Conservation (phyloP, 805 yeast species). For the Myxozyma melibiosi region DNA sequence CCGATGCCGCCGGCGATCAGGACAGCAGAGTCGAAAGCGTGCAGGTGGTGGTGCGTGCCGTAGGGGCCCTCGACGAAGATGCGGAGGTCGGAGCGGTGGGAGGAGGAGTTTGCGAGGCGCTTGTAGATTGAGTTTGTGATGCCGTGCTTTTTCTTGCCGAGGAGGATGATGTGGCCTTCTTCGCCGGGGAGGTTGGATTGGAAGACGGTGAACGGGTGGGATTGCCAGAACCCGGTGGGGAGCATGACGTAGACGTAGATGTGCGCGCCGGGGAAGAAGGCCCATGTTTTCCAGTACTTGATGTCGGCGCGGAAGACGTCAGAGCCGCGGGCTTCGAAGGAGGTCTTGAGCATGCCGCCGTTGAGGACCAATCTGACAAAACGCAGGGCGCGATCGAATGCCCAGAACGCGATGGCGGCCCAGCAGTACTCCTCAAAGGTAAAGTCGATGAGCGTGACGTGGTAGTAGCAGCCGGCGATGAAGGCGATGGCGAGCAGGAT, state of each 20-base stretch:
- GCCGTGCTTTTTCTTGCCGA: slow-evolving; percentile 4
- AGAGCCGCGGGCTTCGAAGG: slow-evolving; percentile 47
- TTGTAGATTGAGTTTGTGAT: not conserved
- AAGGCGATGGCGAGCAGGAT: slow-evolving; percentile 57
- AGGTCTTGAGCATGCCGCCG: slow-evolving; percentile 58
- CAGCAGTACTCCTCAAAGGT: slow-evolving; percentile 39
- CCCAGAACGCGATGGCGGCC: slow-evolving; percentile 67
- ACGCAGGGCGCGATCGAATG: slow-evolving; percentile 55
- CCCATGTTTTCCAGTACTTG: not conserved
- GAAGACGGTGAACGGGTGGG: slow-evolving; percentile 16
- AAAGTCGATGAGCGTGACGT: slow-evolving; percentile 55
- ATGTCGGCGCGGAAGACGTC: not conserved
- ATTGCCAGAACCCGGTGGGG: slow-evolving; percentile 11
- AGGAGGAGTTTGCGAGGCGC: not conserved
- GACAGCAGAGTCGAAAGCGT: slow-evolving; percentile 49
- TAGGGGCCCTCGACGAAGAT: slow-evolving; percentile 59
- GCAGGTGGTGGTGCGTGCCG: slow-evolving; percentile 53
- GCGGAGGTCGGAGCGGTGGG: slow-evolving; percentile 33
- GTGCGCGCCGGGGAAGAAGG: slow-evolving; percentile 23
- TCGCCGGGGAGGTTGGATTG: not conserved
- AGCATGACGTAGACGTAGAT: slow-evolving; percentile 17
- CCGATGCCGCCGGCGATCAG: slow-evolving; percentile 69
- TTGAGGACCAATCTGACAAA: slow-evolving; percentile 55
- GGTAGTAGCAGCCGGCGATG: slow-evolving; percentile 60
- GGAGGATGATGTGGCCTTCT: not conserved